These are phyloP conservation scores for Pelomyxa schiedti DNA, from an alignment of 78 protist species.

Conservation along the genomic window DNA sequence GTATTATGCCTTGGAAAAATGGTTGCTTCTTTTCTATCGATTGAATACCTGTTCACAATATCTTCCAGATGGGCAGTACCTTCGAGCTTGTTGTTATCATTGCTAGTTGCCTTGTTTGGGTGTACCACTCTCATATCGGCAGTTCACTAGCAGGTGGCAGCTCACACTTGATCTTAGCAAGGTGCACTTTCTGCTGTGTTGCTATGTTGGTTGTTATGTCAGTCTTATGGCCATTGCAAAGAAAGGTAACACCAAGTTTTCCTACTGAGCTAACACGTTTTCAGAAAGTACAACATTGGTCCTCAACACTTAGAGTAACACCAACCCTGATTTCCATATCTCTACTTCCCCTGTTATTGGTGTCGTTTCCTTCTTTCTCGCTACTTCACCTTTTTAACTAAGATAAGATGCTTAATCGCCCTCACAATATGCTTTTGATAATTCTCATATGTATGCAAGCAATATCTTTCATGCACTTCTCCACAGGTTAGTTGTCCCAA, in stretches of 20 bases:
- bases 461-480: slow-evolving; percentile 4
- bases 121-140: not conserved
- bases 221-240: too few species aligned
- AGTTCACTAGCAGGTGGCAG: slow-evolving; percentile 16
- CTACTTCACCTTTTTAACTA: too few species aligned
- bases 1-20: not conserved
- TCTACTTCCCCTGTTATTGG: slow-evolving; percentile 10
- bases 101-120: not conserved
- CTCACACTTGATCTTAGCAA: too few species aligned
- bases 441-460: slow-evolving; percentile 13
- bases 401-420: slow-evolving; percentile 33
- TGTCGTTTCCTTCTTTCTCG: too few species aligned
- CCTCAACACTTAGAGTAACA: slow-evolving; percentile 21
- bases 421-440: slow-evolving; percentile 40
- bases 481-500: not conserved
- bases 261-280: too few species aligned
- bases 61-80: not conserved
- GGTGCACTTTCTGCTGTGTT: too few species aligned
- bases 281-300: too few species aligned
- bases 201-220: too few species aligned
- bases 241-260: too few species aligned
- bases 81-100: not conserved
- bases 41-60: not conserved
- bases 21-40: not conserved
- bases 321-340: slow-evolving; percentile 19